Evolutionary conservation across 371 early-diverging fungal species (phyloP).

Genomic region (Lichtheimia ornata): DNA sequence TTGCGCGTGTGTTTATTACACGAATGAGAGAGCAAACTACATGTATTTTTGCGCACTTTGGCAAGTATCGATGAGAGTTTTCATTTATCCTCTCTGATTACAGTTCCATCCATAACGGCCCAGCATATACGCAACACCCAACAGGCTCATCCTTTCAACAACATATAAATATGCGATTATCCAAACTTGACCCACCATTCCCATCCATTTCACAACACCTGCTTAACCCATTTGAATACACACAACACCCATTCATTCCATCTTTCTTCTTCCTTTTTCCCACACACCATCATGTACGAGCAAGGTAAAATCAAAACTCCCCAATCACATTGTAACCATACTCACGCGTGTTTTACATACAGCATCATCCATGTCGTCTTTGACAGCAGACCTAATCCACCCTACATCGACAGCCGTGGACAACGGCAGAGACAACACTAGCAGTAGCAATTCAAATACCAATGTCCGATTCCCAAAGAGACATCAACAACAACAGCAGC

Average conservation of each 20-base stretch:
- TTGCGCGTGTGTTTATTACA: too few relatives aligned
- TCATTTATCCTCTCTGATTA: conserved; percentile 11
- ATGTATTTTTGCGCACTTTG: too few relatives aligned
- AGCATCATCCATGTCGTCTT: not conserved
- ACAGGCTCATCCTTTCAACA: too few relatives aligned
- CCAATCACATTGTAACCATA: not conserved
- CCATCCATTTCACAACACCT: not conserved
- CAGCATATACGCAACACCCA: not conserved
- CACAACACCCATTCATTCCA: not conserved
- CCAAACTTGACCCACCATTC: not conserved
- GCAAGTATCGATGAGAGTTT: not conserved
- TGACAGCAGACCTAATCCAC: conserved; percentile 4
- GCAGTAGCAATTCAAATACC: not conserved
- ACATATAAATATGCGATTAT: conserved; percentile 6
- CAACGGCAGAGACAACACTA: not conserved
- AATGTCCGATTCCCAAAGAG: not conserved
- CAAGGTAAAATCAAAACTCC: conserved; percentile 8
- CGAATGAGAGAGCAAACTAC: too few relatives aligned
- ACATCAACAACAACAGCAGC: not conserved
- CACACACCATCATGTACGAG: conserved; percentile 12
- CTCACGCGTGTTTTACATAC: conserved; percentile 7
- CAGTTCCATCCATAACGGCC: conserved; percentile 10
- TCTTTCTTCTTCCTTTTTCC: conserved; percentile 1
- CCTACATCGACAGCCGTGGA: not conserved
- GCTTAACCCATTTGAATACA: not conserved